Evolutionary conservation across 2,329 filamentous ascomycete species (phyloP), one percentile per base, ranked within the genome.

Genomic region (Magnaporthiopsis poae): DNA sequence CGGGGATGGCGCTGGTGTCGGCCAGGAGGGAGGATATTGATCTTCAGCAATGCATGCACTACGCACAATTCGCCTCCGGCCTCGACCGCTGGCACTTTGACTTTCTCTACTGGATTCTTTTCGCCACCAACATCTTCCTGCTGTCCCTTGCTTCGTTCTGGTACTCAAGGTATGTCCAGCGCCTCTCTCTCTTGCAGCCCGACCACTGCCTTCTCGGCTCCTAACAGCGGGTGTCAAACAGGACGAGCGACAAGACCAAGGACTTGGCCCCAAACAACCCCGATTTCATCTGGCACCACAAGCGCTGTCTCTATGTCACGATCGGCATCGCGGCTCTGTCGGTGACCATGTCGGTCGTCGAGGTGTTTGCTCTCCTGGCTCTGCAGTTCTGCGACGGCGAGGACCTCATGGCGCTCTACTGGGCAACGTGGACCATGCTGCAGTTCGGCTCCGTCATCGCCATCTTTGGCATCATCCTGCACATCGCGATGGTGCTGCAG

Each of bases 311-410:
- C 59, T 72, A 73, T 11, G 74, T 82, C 68, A 81, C 78, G 66
- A 69, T 79, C 13, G 71, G 72, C 7, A 82, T 83, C 69, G 80
- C 84, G 27, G 56, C 76, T 4, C 65, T 82, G 0, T 80, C 82
- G 0, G 76, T 80, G 4, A 74, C 74, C 39, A 75, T 81, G 15
- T 77, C 85, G 35, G 75, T 86, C 65, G 78, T 87, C 74, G 84
- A 87, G 72, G 82, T 82, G 18, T 87, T 81, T 67, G 75, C 77
- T 13, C 78, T 86, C 25, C 71, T 85, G 66, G 82, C 82, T 0
- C 73, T 86, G 5, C 82, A 87, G 69, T 87, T 85, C 69, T 87
- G 85, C 69, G 82, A 85, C 56, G 84, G 84, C 12, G 85, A 87
- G 70, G 82, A 86, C 69, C 78, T 87, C 66, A 86, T 86, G 75